phyloP scores from a whole-genome alignment of 148 eudicot genomes.

The Dianthus caryophyllus region DNA sequence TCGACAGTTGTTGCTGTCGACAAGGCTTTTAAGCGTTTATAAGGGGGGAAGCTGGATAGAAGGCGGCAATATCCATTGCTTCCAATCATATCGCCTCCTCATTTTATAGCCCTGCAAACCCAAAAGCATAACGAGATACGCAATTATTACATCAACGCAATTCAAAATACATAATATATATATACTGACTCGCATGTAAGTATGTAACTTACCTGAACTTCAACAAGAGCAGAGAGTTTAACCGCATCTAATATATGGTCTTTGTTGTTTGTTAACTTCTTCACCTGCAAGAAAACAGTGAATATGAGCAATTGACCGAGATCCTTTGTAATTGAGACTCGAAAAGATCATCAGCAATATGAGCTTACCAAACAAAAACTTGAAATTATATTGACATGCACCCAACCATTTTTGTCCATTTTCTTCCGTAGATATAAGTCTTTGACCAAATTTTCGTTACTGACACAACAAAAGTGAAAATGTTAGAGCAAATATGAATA shows the following conservation, averaged over 20 bases:
- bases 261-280: too few relatives aligned
- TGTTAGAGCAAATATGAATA: not conserved
- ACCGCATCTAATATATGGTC: too few relatives aligned
- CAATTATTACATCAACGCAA: too few relatives aligned
- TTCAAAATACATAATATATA: too few relatives aligned
- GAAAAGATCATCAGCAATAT: too few relatives aligned
- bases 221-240: too few relatives aligned
- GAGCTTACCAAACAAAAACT: conserved; percentile 52
- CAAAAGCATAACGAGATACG: too few relatives aligned
- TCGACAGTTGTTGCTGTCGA: conserved; percentile 25
- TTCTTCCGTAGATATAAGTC: conserved; percentile 62
- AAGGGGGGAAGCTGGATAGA: conserved; percentile 27
- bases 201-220: too few relatives aligned
- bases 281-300: too few relatives aligned
- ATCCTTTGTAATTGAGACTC: too few relatives aligned
- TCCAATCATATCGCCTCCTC: conserved; percentile 61
- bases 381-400: conserved; percentile 58
- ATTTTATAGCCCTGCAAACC: conserved; percentile 49
- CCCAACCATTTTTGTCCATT: conserved; percentile 91
- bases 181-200: too few relatives aligned
- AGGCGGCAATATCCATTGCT: conserved; percentile 56
- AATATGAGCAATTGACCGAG: too few relatives aligned
- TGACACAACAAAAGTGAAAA: conserved; percentile 20
- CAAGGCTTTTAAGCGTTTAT: conserved; percentile 8
- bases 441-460: conserved; percentile 67